Conservation (phyloP, 352 stramenopile genomes). For the Bremia lactucae region DNA sequence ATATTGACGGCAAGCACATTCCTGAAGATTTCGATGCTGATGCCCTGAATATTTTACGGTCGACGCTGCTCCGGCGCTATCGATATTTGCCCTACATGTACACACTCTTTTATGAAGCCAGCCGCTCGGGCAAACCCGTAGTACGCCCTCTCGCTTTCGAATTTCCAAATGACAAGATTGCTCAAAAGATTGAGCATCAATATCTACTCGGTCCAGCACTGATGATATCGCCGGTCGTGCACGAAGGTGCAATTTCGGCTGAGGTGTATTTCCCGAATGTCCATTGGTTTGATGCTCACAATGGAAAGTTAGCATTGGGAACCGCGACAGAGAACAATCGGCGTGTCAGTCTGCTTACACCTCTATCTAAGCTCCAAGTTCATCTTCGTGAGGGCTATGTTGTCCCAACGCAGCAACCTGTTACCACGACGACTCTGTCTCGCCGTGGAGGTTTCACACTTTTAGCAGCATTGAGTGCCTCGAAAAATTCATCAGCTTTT, state of each 20-base stretch:
- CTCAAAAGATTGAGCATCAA: conserved; percentile 41
- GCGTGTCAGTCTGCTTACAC: conserved; percentile 37
- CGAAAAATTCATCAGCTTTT: conserved; percentile 12
- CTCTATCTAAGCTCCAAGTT: conserved; percentile 44
- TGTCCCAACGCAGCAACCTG: conserved; percentile 45
- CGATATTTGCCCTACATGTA: conserved; percentile 79
- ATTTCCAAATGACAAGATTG: conserved; percentile 39
- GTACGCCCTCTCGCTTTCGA: conserved; percentile 51
- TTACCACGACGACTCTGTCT: conserved; percentile 45
- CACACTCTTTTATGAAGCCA: conserved; percentile 60
- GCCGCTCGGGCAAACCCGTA: conserved; percentile 32
- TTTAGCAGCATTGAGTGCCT: conserved; percentile 34
- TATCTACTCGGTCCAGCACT: conserved; percentile 62
- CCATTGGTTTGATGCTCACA: conserved; percentile 62
- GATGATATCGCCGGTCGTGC: conserved; percentile 71
- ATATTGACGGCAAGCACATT: conserved; percentile 30
- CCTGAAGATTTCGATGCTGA: conserved; percentile 61
- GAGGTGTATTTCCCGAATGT: conserved; percentile 56
- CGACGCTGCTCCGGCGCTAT: conserved; percentile 54
- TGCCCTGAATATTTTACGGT: conserved; percentile 49
- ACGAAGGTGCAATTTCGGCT: conserved; percentile 43
- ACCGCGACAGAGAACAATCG: conserved; percentile 1
- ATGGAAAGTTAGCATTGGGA: conserved; percentile 25
- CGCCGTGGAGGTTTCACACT: conserved; percentile 43
- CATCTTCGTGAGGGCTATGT: conserved; percentile 57